Evolutionary conservation across 148 eudicot genomes (phyloP).

Genomic region (Chenopodium suecicum): DNA sequence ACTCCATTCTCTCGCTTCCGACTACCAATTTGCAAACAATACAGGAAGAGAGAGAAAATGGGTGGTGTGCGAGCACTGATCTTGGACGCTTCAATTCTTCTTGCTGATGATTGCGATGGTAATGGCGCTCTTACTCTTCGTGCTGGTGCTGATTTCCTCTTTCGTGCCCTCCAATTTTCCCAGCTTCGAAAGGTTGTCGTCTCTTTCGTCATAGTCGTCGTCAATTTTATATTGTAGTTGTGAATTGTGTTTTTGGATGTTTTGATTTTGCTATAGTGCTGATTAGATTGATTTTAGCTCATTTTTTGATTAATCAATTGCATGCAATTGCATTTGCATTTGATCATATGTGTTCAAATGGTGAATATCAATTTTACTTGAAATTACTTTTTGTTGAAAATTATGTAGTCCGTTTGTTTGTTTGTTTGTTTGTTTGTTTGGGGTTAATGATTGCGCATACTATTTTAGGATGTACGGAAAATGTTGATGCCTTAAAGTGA

Average conservation of each 20-base stretch:
- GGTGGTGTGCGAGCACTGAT: constrained; percentile 50
- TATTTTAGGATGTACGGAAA: no score
- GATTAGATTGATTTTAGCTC: not conserved
- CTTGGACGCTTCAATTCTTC: constrained; percentile 45
- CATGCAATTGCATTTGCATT: constrained; percentile 2
- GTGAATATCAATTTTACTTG: no score
- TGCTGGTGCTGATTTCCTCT: constrained; percentile 48
- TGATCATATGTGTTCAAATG: no score
- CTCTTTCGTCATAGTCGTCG: not conserved
- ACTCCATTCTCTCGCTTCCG: no score
- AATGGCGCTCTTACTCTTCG: constrained; percentile 30
- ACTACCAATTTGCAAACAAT: no score
- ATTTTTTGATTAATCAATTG: not conserved
- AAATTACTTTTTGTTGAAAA: not conserved
- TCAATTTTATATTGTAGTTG: not conserved
- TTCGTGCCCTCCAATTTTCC: constrained; percentile 63
- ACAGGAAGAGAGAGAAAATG: constrained; percentile 18
- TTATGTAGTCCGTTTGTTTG: not conserved
- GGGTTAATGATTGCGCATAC: no score
- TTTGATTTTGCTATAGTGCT: not conserved
- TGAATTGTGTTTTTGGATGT: not conserved
- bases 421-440: no score
- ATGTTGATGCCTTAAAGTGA: no score
- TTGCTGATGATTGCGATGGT: constrained; percentile 19
- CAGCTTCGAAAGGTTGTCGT: constrained; percentile 47